Conservation (phyloP, 2,329 filamentous ascomycete genomes). For the Aplosporella prunicola region DNA sequence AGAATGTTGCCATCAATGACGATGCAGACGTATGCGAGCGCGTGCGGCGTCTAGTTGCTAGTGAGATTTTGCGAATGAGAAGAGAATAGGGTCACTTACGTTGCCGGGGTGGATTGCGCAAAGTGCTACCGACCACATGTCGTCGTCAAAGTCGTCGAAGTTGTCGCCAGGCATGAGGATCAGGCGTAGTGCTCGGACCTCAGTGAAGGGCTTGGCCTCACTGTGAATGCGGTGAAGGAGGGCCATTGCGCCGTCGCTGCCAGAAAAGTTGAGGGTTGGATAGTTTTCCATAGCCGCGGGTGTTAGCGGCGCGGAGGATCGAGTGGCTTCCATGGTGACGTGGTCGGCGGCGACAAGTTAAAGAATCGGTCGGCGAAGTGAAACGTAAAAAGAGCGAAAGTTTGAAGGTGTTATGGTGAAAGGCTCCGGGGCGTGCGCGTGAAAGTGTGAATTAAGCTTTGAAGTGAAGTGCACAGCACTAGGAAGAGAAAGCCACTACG, state of each 20-base stretch:
- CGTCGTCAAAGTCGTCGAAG: conserved; percentile 12
- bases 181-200: conserved; percentile 1
- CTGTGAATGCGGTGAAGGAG: not conserved
- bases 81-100: not conserved
- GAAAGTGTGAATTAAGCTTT: too few species aligned
- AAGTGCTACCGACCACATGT: conserved; percentile 14
- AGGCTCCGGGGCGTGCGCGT: too few species aligned
- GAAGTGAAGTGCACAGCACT: too few species aligned
- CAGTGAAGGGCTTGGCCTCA: not conserved
- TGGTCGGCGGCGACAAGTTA: too few species aligned
- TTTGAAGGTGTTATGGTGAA: too few species aligned
- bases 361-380: too few species aligned
- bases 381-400: too few species aligned
- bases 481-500: too few species aligned
- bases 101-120: conserved; percentile 12
- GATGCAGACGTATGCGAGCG: conserved; percentile 1
- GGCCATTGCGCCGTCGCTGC: not conserved
- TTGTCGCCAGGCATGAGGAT: conserved; percentile 13
- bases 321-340: too few species aligned
- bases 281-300: too few species aligned
- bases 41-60: not conserved
- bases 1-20: conserved; percentile 1
- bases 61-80: not conserved
- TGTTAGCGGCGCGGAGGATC: too few species aligned
- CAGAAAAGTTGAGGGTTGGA: too few species aligned